Evolutionary conservation across 129 eudicot species (phyloP), one percentile per base, ranked within the genome.

Genomic region (Lactuca saligna): DNA sequence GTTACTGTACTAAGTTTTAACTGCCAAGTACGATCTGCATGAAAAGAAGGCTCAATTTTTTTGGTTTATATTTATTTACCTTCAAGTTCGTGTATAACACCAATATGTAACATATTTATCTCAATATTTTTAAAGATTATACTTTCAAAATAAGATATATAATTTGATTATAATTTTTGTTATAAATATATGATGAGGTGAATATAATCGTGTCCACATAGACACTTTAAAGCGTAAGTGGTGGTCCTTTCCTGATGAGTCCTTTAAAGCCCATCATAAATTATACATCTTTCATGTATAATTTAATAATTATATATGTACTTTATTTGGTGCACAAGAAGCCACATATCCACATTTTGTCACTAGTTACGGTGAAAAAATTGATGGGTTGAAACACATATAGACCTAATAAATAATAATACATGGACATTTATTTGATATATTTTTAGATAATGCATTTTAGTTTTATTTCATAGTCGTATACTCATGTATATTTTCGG

Each of bases 301-400:
- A 17, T 49, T 25, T 25, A 25, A 25, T 25, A 25, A 46, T 46
- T 46, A n/a, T 46, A 46, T 12, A 46, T 12, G 51, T 46, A 74
- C 72, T 8, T 63, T 9, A 59, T 51, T 58, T 75, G 80, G 80
- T 61, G 31, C 68, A 58, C 74, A 75, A 68, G 69, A 60, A 69
- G 71, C 81, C 81, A 76, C 81, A 76, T 76, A 59, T 37, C 3
- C 29, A 57, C 16, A 32, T 38, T 61, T 6, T 48, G 25, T 50
- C 58, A 17, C 58, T 59, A 29, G 42, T 49, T 31, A 65, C 46
- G 49, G 32, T 8, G 11, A 11, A 48, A 48, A 46, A 48, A 29
- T 12, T 7, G 37, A 13, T 58, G 29, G n/a, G 62, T 7, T 57
- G 35, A 57, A 9, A 32, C 12, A 5, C 2, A 1, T 32, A 25